Base-by-base conservation (phyloP, 2,329 filamentous ascomycete genomes). In the Westerdykella aurantiaca region DNA sequence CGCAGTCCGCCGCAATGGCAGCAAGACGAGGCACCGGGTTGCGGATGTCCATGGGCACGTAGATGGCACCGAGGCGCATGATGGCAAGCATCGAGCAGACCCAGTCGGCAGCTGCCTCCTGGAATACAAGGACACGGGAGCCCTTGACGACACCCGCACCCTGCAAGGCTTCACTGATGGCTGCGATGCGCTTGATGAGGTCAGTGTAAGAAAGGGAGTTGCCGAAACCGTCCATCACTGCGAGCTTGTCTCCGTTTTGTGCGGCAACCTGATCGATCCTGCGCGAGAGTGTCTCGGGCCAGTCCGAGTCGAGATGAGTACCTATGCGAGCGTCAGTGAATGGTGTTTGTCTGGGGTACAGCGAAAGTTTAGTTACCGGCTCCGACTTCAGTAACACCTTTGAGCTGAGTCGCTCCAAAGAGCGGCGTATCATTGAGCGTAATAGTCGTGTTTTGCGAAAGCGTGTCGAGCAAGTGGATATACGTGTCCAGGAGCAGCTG, bases 51-150 rank as follows among this genome's bases (percentile, higher is more conserved):
- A 57, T 31, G 12, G 56, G 52, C 2, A 57, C 45, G 31, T 57
- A 57, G 6, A 47, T 31, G 2, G 35, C 38, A 3, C 51, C 49
- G 16, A 50, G 14, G 6, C 46, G 39, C 16, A 35, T 22, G 22
- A 58, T 57, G 12, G 53, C 55, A 4, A 58, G 48, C 6, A 58
- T 17, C 2, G 53, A 55, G 31, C 43, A 50, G 11, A 49, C 22
- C 29, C 33, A 69, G 35, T 74, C 66, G 0, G 56, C 29, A 0
- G 59, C 47, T 0, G 74, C 61, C 9, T 69, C 39, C 35, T 71
- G 69, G 41, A 73, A 70, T 2, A 78, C 70, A 0, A 52, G 64
- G 2, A 78, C 64, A 1, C 17, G 11, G 16, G 37, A 42, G 10
- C 42, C 47, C 12, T n/a, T 18, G 4, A 7, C 14, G 16, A 33